phyloP scores from a whole-genome alignment of 176 grass and related monocot species.

The Echinochloa phyllopogon region DNA sequence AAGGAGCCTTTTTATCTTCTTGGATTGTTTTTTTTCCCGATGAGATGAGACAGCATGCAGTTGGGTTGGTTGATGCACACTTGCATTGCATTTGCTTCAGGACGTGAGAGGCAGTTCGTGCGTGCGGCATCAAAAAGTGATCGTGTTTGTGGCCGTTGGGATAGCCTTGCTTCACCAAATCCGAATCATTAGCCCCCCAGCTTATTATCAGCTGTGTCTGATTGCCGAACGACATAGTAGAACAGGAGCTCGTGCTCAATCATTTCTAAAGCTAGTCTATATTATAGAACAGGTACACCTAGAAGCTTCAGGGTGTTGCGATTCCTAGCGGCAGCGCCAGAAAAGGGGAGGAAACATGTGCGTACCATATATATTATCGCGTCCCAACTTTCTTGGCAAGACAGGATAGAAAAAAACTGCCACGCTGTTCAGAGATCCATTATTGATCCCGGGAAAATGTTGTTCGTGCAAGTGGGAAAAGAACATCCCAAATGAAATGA shows the following conservation, averaged over 20 bases:
- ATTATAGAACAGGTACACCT: constrained; percentile 27
- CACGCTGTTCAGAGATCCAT: neutral
- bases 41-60: neutral
- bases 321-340: neutral
- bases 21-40: neutral
- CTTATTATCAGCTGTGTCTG: neutral
- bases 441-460: neutral
- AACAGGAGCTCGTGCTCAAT: constrained; percentile 4
- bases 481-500: neutral
- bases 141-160: neutral
- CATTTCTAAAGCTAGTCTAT: neutral
- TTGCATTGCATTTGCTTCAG: neutral
- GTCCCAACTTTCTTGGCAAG: neutral
- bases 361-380: neutral
- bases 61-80: neutral
- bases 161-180: neutral
- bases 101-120: neutral
- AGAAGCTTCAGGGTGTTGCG: neutral
- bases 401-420: neutral
- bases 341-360: neutral
- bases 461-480: neutral
- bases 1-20: neutral
- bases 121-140: neutral
- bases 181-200: neutral
- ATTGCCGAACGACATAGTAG: neutral